Percentiles rank a stretch among this genome's conserved stretches.
Evolutionary conservation across 306 rosid species (phyloP).

Genomic region (Fagus sylvatica): DNA sequence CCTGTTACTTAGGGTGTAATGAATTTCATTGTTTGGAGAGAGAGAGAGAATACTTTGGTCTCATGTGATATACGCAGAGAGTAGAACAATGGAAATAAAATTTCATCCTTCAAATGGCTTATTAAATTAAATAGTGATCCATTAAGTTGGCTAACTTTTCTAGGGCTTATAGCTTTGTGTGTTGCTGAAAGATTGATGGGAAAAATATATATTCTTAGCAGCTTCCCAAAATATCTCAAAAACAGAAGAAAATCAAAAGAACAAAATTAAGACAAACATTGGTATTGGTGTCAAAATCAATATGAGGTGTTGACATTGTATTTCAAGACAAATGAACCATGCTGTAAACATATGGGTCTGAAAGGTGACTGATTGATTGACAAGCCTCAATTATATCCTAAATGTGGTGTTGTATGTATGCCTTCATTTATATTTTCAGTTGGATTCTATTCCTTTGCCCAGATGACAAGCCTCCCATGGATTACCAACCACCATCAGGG

Average conservation of each 20-base stretch:
- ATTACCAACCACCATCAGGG: constrained; percentile 56
- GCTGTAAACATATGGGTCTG: background rate
- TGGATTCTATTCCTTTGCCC: constrained; percentile 31
- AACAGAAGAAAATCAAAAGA: background rate
- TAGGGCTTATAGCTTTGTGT: background rate
- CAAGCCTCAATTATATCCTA: background rate
- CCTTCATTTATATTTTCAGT: constrained; percentile 5
- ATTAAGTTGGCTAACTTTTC: background rate
- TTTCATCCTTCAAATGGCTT: background rate
- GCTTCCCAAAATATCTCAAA: background rate
- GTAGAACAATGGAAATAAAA: background rate
- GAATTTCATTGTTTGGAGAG: background rate
- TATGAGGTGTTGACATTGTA: constrained; percentile 5
- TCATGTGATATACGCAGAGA: background rate
- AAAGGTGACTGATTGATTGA: background rate
- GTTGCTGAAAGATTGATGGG: background rate
- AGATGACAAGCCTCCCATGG: constrained; percentile 65
- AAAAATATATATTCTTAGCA: background rate
- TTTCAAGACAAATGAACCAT: background rate
- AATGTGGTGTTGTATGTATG: constrained; percentile 10
- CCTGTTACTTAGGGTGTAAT: background rate
- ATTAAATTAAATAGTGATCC: background rate
- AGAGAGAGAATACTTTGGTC: background rate
- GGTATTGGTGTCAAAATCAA: constrained; percentile 21
- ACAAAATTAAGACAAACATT: background rate